These are phyloP conservation scores for Fistulinella prunicolor DNA, from an alignment of 768 basidiomycete genomes.

Conservation along the genomic window DNA sequence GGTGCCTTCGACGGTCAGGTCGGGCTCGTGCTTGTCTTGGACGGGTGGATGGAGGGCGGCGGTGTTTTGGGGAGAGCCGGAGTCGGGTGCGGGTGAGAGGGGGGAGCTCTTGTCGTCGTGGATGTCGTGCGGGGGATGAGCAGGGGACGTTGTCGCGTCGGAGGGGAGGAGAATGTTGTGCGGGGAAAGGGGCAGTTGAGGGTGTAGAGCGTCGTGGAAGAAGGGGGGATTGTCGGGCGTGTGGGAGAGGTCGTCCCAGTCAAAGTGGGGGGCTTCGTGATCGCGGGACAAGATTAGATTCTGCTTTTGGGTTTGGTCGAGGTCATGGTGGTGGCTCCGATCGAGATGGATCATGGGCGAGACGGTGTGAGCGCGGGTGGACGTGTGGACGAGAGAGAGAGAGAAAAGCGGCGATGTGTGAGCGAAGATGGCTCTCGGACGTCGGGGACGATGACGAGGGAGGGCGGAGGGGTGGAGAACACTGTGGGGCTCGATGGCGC, in stretches of 20 bases:
- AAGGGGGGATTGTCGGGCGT: conserved; percentile 19
- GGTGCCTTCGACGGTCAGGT: conserved; percentile 39
- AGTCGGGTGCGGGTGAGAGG: conserved; percentile 53
- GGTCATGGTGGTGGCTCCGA: conserved; percentile 46
- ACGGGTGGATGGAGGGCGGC: conserved; percentile 18
- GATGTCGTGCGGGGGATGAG: conserved; percentile 15
- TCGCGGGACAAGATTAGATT: conserved; percentile 42
- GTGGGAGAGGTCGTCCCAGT: conserved; percentile 35
- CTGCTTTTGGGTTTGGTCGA: conserved; percentile 38
- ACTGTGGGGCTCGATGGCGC: not conserved
- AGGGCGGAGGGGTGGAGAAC: not conserved
- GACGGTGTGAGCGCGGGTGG: not conserved
- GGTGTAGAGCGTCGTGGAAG: conserved; percentile 27
- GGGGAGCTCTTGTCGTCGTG: conserved; percentile 51
- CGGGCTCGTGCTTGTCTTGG: conserved; percentile 32
- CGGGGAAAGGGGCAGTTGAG: conserved; percentile 18
- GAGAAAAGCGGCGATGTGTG: not conserved
- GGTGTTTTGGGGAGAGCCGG: conserved; percentile 34
- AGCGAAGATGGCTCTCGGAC: not conserved
- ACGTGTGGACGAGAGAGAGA: not conserved
- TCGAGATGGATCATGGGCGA: conserved; percentile 51
- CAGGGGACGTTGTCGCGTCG: conserved; percentile 8
- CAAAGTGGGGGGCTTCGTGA: conserved; percentile 31
- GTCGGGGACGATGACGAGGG: conserved; percentile 7
- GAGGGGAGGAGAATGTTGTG: conserved; percentile 15